Percentiles rank a stretch among this genome's conserved stretches.
Evolutionary conservation across 2,329 filamentous ascomycete species (phyloP).

Genomic region (Xylariales sp.): DNA sequence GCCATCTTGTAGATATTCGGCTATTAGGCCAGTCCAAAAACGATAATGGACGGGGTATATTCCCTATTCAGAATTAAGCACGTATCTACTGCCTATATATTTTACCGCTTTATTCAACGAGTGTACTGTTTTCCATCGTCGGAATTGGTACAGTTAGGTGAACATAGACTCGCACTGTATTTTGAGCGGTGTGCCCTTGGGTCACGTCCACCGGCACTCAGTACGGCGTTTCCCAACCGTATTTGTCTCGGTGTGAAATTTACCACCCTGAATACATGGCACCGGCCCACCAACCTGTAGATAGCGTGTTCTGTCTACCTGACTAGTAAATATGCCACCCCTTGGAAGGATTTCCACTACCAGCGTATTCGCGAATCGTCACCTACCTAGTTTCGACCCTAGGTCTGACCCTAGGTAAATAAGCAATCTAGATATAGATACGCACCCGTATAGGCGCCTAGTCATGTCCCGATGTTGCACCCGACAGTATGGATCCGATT

Average conservation of each 20-base stretch:
- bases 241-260: background rate
- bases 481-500: constrained; percentile 33
- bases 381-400: background rate
- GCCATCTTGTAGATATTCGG: background rate
- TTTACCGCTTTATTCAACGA: background rate
- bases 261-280: background rate
- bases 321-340: background rate
- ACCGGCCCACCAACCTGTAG: background rate
- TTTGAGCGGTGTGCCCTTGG: background rate
- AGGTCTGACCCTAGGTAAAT: background rate
- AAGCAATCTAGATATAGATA: background rate
- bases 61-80: background rate
- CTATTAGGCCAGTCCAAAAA: background rate
- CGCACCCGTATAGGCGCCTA: background rate
- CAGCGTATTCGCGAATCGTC: background rate
- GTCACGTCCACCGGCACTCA: constrained; percentile 9
- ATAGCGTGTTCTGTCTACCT: too few relatives aligned
- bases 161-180: constrained; percentile 20
- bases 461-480: constrained; percentile 12
- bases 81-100: background rate
- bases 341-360: background rate
- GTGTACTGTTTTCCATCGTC: background rate
- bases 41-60: background rate
- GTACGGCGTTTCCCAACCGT: too few relatives aligned
- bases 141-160: background rate